Conservation (phyloP, 768 basidiomycete species). For the Leccinum sublutescens region DNA sequence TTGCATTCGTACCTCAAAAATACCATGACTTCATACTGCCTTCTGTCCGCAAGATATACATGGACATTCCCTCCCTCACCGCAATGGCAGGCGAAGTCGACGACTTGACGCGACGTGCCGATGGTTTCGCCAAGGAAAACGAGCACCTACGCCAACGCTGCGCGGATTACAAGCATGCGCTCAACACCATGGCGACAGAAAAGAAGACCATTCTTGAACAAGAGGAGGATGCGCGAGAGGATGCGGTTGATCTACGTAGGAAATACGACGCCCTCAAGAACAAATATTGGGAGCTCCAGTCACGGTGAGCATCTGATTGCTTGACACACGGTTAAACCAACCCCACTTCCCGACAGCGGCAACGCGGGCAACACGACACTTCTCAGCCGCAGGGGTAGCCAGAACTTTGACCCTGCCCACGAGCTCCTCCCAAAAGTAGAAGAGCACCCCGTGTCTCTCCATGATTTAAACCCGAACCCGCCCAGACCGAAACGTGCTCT, state of each 20-base stretch:
- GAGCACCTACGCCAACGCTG: slow-evolving; percentile 43
- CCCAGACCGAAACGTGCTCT: slow-evolving; percentile 29
- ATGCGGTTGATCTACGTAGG: slow-evolving; percentile 38
- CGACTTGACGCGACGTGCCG: slow-evolving; percentile 38
- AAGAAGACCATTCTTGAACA: slow-evolving; percentile 27
- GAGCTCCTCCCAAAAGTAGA: slow-evolving; percentile 24
- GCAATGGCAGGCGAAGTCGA: slow-evolving; percentile 34
- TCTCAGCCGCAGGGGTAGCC: slow-evolving; percentile 9
- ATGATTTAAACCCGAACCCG: slow-evolving; percentile 4
- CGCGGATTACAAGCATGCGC: slow-evolving; percentile 38
- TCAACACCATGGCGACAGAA: slow-evolving; percentile 33
- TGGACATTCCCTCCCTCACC: slow-evolving; percentile 39
- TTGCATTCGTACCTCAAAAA: slow-evolving; percentile 51
- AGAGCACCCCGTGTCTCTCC: slow-evolving; percentile 17
- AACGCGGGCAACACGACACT: not conserved
- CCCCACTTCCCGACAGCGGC: slow-evolving; percentile 6
- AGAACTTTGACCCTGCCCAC: slow-evolving; percentile 7
- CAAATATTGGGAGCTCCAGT: slow-evolving; percentile 19
- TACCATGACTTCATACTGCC: slow-evolving; percentile 58
- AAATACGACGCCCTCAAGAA: slow-evolving; percentile 33
- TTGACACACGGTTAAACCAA: not conserved
- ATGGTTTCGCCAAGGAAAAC: slow-evolving; percentile 40
- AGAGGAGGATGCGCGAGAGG: slow-evolving; percentile 38
- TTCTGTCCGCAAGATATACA: slow-evolving; percentile 53
- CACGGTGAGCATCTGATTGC: slow-evolving; percentile 12